Conservation (phyloP, 2,329 filamentous ascomycete species). For the Penicillium sp. region DNA sequence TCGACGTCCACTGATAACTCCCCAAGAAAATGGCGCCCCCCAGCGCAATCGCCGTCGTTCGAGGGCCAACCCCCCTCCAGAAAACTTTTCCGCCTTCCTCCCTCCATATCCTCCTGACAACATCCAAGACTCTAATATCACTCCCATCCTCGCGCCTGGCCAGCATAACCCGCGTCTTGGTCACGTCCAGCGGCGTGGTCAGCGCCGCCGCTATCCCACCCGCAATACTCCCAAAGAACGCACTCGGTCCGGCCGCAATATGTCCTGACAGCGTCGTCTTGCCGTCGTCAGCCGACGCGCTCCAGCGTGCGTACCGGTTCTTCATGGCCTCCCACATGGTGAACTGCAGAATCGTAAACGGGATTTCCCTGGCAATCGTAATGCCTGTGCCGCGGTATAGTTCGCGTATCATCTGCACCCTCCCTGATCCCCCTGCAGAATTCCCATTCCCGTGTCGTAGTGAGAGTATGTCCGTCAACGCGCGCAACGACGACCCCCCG, state of each 20-base stretch:
- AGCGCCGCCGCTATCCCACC: constrained; percentile 81
- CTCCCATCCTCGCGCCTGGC: constrained; percentile 57
- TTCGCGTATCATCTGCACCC: constrained; percentile 67
- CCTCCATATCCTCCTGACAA: constrained; percentile 62
- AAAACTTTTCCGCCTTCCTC: constrained; percentile 45
- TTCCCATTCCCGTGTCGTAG: constrained; percentile 35
- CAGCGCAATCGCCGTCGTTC: constrained; percentile 90
- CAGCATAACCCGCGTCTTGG: constrained; percentile 97
- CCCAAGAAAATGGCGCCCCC: constrained; percentile 93
- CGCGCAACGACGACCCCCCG: constrained; percentile 63
- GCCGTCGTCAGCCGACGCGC: constrained; percentile 37
- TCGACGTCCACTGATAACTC: constrained; percentile 85
- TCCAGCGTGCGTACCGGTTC: constrained; percentile 38
- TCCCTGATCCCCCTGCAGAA: constrained; percentile 34
- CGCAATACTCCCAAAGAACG: constrained; percentile 75
- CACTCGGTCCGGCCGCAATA: constrained; percentile 72
- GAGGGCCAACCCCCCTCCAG: constrained; percentile 61
- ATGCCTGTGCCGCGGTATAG: constrained; percentile 89
- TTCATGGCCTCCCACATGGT: constrained; percentile 95
- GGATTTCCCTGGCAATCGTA: constrained; percentile 91
- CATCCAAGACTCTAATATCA: constrained; percentile 33
- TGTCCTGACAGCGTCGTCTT: constrained; percentile 37
- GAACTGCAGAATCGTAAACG: constrained; percentile 96
- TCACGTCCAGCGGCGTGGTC: constrained; percentile 90
- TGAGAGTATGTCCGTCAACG: constrained; percentile 66